Base-by-base conservation (phyloP, 768 basidiomycete genomes). In the Galerina sulciceps region DNA sequence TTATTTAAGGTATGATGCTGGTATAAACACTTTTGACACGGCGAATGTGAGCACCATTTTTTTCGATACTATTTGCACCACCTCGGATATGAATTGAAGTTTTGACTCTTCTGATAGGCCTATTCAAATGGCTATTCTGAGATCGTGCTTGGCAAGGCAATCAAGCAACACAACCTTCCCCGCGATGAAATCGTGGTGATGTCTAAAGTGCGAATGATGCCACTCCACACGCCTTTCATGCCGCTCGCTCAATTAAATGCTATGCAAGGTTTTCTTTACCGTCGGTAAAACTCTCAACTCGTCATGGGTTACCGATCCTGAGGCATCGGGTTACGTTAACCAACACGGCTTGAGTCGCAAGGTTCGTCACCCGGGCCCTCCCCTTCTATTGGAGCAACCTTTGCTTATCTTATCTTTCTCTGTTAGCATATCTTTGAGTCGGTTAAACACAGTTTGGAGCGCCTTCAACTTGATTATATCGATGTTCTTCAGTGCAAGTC, bases 171-270 rank as follows among this genome's bases (percentile, higher is more conserved):
- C 61, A 69, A 85, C 18, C 76, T 90, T 11, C 89, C 89, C n/a
- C 83, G 91, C 1, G 87, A 88, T 13, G 84, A 87, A 62, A 85
- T 92, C 44, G 90, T 93, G 15, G 82, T 93, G 14, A 81, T 93
- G 78, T 91, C 91, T 55, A 93, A 93, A 75, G 84, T 84, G 49
- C 60, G 61, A 37, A 14, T 14, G 15, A 17, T 40, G 18, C 11
- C 26, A 13, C 37, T 18, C 11, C 26, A 13, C 37, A 15, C 57
- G 41, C 37, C 6, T 6, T 34, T n/a, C 10, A 17, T 18, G 26
- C 8, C 1, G 13, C 20, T 4, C 43, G 35, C 13, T 37, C 15
- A 18, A 18, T 45, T 57, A 10, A 43, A 3, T 11, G 37, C 11
- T 13, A 65, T 70, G 59, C 70, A 35, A 85, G 86, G 60, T 81